Conservation (phyloP, 2,329 filamentous ascomycete genomes). For the Piedraia hortae region DNA sequence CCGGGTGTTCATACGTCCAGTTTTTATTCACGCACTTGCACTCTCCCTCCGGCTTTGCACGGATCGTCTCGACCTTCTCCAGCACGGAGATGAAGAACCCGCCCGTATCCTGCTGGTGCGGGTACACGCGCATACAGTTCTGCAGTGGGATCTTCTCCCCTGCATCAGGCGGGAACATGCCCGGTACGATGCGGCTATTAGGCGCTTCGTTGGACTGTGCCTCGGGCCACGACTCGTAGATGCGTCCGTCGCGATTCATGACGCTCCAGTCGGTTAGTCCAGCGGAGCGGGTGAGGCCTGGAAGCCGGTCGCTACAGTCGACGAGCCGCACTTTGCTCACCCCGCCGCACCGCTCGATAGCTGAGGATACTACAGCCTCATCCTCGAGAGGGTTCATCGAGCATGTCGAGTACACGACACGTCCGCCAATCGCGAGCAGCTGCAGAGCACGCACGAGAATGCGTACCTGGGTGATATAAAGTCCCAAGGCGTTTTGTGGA, state of each 20-base stretch:
- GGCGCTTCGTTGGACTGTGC: constrained; percentile 27
- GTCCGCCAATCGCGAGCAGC: constrained; percentile 82
- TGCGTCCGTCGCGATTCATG: constrained; percentile 57
- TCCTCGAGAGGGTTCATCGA: constrained; percentile 98
- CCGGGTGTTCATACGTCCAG: constrained; percentile 8
- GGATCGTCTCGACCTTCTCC: constrained; percentile 73
- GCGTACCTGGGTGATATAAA: constrained; percentile 63
- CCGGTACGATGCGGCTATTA: constrained; percentile 41
- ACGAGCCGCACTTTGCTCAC: constrained; percentile 54
- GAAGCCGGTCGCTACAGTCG: constrained; percentile 54
- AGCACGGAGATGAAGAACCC: constrained; percentile 93
- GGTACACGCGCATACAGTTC: constrained; percentile 78
- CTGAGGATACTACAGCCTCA: constrained; percentile 67
- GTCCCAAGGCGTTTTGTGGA: constrained; percentile 59
- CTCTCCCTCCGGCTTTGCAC: constrained; percentile 40
- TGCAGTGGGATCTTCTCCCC: constrained; percentile 45
- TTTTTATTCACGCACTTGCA: constrained; percentile 15
- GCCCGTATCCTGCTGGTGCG: constrained; percentile 84
- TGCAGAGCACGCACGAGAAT: constrained; percentile 82
- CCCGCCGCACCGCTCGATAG: constrained; percentile 75
- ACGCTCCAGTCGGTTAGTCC: constrained; percentile 69
- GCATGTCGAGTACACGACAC: constrained; percentile 93
- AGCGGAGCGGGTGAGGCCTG: constrained; percentile 44
- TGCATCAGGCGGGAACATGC: constrained; percentile 54
- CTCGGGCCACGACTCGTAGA: constrained; percentile 61